Base-by-base conservation (phyloP, 2,329 filamentous ascomycete genomes). In the Helotiales sp. region DNA sequence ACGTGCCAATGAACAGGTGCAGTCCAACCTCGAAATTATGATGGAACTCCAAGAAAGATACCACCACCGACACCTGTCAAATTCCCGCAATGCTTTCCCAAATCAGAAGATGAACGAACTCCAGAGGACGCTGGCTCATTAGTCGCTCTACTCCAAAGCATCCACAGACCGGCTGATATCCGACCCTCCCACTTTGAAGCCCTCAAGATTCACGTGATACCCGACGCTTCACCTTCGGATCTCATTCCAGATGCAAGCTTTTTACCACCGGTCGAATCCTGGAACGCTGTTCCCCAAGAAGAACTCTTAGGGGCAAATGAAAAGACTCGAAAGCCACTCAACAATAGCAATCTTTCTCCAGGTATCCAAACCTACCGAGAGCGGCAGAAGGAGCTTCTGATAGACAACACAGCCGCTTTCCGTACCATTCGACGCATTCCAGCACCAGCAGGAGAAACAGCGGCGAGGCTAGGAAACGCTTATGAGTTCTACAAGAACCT, bases 401-500 rank as follows among this genome's bases (percentile, higher is more conserved):
- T 79, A 53, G 64, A 73, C 24, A 88, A 88, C 60, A 77, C 81
- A 40, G 75, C 79, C 38, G 85, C 84, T 7, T 88, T 85, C 67
- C 80, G 83, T 25, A 83, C 82, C 1, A 79, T 87, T 54, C 80
- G 84, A 24, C 79, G 85, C 44, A 74, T 86, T n/a, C 76, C 78
- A 5, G 74, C 81, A 0, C 77, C 78, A 31, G 78, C 77, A 38
- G 85, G 84, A 38, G 79, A 80, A 65, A 73, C 77, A 46, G 75
- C 80, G 33, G 77, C 79, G 29, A 80, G 84, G 6, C 72, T 88
- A 7, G 85, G 85, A 13, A 86, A 86, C 63, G 79, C 82, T 5
- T 87, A 86, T 64, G 85, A 87, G 70, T 87, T 88, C 71, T 88
- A 81, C 72, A 82, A 82, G 52, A 81, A 83, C 63, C 75, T 88